These are phyloP conservation scores for Auxenochlorella protothecoides DNA, from an alignment of 139 green algal species.

Conservation along the genomic window DNA sequence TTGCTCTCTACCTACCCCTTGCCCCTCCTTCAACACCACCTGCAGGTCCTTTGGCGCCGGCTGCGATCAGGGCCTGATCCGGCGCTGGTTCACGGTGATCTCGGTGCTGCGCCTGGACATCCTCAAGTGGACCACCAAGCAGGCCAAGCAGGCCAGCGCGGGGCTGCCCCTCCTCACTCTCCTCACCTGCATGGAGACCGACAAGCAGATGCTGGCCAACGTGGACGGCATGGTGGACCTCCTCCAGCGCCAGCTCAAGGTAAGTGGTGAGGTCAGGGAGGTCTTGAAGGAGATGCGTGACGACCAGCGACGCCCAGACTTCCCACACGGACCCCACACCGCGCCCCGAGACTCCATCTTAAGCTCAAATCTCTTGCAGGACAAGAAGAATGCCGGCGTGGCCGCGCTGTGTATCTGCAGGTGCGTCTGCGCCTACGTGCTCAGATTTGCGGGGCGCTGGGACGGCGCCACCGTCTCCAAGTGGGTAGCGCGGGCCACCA, in stretches of 20 bases:
- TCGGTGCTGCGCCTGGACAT: slow-evolving; percentile 39
- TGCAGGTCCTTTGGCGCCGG: slow-evolving; percentile 17
- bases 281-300: too few relatives aligned
- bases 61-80: slow-evolving; percentile 4
- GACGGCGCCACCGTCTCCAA: slow-evolving; percentile 15
- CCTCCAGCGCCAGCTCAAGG: slow-evolving; percentile 47
- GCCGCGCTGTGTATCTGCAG: slow-evolving; percentile 22
- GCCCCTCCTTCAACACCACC: too few relatives aligned
- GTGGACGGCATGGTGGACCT: slow-evolving; percentile 54
- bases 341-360: not conserved
- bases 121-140: slow-evolving; percentile 56
- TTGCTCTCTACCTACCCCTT: too few relatives aligned
- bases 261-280: not conserved
- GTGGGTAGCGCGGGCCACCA: slow-evolving; percentile 44
- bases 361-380: not conserved
- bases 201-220: slow-evolving; percentile 27
- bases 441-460: slow-evolving; percentile 4
- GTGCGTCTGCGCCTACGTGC: slow-evolving; percentile 23
- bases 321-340: too few relatives aligned
- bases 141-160: slow-evolving; percentile 50
- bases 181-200: slow-evolving; percentile 63
- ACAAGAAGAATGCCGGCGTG: slow-evolving; percentile 18
- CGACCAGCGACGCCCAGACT: too few relatives aligned
- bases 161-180: slow-evolving; percentile 56
- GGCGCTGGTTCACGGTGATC: slow-evolving; percentile 32